Conservation (phyloP, 75 land plant species). For the Isoetes taiwanensis region DNA sequence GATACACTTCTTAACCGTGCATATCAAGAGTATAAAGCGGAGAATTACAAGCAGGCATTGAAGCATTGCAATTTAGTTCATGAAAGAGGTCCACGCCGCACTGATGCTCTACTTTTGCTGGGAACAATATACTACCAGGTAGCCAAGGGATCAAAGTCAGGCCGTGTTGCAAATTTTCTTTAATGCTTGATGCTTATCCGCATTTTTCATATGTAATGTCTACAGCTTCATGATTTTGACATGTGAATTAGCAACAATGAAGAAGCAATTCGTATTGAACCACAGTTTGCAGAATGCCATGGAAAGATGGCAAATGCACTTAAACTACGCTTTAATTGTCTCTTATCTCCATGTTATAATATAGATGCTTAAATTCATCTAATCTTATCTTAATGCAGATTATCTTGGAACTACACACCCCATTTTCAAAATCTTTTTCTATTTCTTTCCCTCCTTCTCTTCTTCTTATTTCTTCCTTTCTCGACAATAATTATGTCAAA, state of each 20-base stretch:
- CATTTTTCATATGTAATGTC: background rate
- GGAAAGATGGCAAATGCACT: conserved; percentile 3
- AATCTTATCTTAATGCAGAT: no score
- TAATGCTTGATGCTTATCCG: background rate
- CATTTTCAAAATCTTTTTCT: no score
- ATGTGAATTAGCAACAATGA: conserved; percentile 1
- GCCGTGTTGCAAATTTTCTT: no score
- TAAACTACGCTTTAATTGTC: no score
- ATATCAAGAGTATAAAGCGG: conserved; percentile 5
- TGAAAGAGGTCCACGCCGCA: background rate
- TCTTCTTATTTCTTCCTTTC: no score
- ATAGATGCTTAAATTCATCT: no score
- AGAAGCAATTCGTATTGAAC: background rate
- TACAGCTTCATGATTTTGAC: conserved; percentile 1
- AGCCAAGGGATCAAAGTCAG: no score
- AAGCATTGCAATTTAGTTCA: conserved; percentile 7
- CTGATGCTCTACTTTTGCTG: background rate
- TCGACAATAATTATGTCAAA: no score
- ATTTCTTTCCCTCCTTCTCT: no score
- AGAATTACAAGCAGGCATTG: background rate
- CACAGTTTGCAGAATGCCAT: conserved; percentile 5
- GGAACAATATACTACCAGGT: conserved; percentile 5
- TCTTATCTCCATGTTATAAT: background rate
- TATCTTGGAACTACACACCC: no score
- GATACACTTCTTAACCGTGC: background rate